These are phyloP conservation scores for Trichoderma reesei DNA, from an alignment of 495 filamentous ascomycete species.

Conservation along the genomic window DNA sequence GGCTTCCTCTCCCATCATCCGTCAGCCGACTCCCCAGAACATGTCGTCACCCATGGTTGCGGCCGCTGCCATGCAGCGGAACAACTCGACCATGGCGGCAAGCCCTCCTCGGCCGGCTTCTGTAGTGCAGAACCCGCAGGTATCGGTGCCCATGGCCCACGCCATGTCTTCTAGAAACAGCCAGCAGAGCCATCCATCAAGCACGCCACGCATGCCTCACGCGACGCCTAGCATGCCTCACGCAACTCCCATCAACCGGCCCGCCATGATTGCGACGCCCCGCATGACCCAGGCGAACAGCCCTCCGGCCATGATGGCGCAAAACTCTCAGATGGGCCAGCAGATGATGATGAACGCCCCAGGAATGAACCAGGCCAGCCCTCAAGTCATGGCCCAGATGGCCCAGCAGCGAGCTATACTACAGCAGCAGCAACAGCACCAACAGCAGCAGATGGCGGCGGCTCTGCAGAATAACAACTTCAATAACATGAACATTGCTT, in stretches of 20 bases:
- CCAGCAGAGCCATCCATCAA: constrained; percentile 66
- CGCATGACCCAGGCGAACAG: constrained; percentile 66
- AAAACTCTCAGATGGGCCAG: constrained; percentile 49
- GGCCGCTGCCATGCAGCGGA: constrained; percentile 66
- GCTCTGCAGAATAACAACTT: constrained; percentile 32
- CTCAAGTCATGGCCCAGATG: constrained; percentile 33
- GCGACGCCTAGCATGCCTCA: constrained; percentile 70
- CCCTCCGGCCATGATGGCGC: constrained; percentile 46
- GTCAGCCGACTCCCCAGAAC: constrained; percentile 69
- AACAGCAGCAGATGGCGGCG: constrained; percentile 29
- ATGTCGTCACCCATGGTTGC: constrained; percentile 65
- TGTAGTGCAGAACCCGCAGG: constrained; percentile 59
- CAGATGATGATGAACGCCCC: constrained; percentile 44
- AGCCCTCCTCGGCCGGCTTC: constrained; percentile 71
- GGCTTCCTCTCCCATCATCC: constrained; percentile 67
- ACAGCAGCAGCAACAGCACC: constrained; percentile 22
- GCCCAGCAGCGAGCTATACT: constrained; percentile 42
- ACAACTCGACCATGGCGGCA: constrained; percentile 68
- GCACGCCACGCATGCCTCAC: constrained; percentile 72
- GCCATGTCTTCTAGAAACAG: constrained; percentile 70
- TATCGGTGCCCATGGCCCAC: constrained; percentile 50
- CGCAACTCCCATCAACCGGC: constrained; percentile 58
- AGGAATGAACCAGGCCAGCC: constrained; percentile 35
- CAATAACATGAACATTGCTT: constrained; percentile 20
- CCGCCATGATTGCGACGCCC: constrained; percentile 57